Evolutionary conservation across 192 early-diverging fungal genomes (phyloP), one percentile per base, ranked within the genome.

Genomic region (Entrophospora sp.): DNA sequence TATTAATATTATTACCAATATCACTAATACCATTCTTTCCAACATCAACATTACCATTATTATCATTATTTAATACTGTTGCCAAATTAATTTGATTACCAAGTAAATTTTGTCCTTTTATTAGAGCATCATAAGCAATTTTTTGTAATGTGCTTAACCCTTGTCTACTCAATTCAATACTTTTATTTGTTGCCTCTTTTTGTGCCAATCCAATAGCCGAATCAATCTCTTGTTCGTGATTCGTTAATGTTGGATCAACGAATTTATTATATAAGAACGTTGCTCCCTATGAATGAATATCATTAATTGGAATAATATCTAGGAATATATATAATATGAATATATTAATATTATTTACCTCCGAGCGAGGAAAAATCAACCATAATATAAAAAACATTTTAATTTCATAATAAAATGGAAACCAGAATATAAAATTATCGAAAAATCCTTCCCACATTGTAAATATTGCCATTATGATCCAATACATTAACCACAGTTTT

Each of bases 401-500:
- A 16, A 69, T 20, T 18, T 69, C 68, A 13, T 69, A 63, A 31
- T 69, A 69, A 34, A 69, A 69, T 32, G 68, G 68, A 8, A 69
- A 64, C 68, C 68, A 69, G 22, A 63, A 69, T 22, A 69, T 43
- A 24, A 69, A 55, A 9, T 10, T 44, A 42, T 69, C 68, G 1
- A 48, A 22, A 20, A 65, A 28, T 22, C 48, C 59, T 52, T 69
- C 68, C 4, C 22, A 35, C 2, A 69, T 27, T 5, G 31, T 24
- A n/a, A 63, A 69, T 16, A 63, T 37, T 37, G 68, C 45, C 27
- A 69, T 51, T 25, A 53, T 46, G 10, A 69, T 55, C 68, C 68
- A 69, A 28, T 69, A 69, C 32, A 65, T 69, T 7, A 69, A 30
- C 57, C 59, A 63, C 12, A 62, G 48, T 8, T 14, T 51, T 22